Base-by-base conservation (phyloP, 345 rosid genomes). In the Eucalyptus curtisii region DNA sequence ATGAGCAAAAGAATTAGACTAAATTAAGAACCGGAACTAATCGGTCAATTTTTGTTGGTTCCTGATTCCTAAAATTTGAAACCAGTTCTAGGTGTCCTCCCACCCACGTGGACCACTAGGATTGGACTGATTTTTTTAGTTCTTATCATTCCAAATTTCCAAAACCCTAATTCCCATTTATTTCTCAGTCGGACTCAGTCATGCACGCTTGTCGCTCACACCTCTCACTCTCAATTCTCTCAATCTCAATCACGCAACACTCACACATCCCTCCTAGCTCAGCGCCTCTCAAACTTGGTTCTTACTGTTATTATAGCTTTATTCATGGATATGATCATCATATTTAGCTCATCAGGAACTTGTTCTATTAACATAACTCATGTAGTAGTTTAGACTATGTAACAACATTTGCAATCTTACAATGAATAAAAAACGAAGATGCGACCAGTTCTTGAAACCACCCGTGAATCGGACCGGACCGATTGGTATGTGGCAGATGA, bases 171-270 rank as follows among this genome's bases (percentile, higher is more conserved):
- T 55, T 55, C 61, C 6, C 61, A 24, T 55, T 55, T 1, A 55
- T 55, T 55, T 55, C 3, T 55, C 0, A 1, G 6, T 24, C 3
- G 10, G 0, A 55, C 30, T 55, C 61, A 1, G 30, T 4, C 30
- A 55, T 0, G 13, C 61, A 24, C 6, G 6, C 30, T 55, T 6
- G 13, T 5, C 5, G 2, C 55, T 52, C 57, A 7, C 1, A 4
- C 24, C 25, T 52, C 57, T 20, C 57, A 20, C 6, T 9, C 61
- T 55, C 61, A 55, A 11, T 24, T 9, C 61, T 55, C 61, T 55
- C 61, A 55, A 25, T 55, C 13, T 1, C 30, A 55, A 13, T 55
- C 61, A 2, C 3, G 3, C 5, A 24, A 13, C 61, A 10, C 13
- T 10, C 61, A 55, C 30, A 55, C 61, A 1, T 24, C 1, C 30